These are phyloP conservation scores for Mycena olivaceomarginata DNA, from an alignment of 768 basidiomycete species.

Conservation along the genomic window DNA sequence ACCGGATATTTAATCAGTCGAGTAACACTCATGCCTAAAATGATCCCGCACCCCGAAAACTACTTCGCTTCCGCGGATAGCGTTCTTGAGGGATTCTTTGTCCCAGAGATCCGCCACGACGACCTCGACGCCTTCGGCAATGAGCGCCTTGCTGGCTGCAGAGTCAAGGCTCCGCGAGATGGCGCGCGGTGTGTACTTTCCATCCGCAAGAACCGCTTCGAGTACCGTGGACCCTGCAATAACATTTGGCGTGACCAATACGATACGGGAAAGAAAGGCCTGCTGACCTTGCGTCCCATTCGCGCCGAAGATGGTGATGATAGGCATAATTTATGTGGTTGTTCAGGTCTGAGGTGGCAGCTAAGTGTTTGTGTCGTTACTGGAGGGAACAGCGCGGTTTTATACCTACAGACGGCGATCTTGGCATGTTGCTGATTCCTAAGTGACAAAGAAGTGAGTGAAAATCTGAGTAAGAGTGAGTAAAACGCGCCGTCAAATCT, in stretches of 20 bases:
- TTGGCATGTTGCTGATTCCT: no score
- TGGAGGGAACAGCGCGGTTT: no score
- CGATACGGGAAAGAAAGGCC: not conserved
- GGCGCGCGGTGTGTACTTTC: conserved; percentile 35
- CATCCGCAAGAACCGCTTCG: conserved; percentile 29
- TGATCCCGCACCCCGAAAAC: conserved; percentile 9
- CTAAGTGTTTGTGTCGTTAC: no score
- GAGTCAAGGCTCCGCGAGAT: conserved; percentile 27
- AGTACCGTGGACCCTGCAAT: conserved; percentile 7
- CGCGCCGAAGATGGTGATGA: conserved; percentile 14
- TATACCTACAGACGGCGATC: no score
- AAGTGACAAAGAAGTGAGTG: no score
- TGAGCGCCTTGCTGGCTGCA: conserved; percentile 15
- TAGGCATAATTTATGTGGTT: not conserved
- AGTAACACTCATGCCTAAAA: no score
- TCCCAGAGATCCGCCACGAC: conserved; percentile 9
- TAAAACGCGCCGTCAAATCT: no score
- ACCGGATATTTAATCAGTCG: no score
- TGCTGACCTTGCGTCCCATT: not conserved
- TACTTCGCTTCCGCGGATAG: conserved; percentile 25
- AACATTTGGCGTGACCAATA: not conserved
- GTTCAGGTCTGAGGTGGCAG: no score
- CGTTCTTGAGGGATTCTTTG: conserved; percentile 7
- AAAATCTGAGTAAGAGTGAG: no score
- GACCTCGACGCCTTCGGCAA: conserved; percentile 10